A percentile compares a stretch with the other conserved stretches of the same genome.
Conservation (phyloP, 768 basidiomycete genomes). For the Termitomyces sp. region DNA sequence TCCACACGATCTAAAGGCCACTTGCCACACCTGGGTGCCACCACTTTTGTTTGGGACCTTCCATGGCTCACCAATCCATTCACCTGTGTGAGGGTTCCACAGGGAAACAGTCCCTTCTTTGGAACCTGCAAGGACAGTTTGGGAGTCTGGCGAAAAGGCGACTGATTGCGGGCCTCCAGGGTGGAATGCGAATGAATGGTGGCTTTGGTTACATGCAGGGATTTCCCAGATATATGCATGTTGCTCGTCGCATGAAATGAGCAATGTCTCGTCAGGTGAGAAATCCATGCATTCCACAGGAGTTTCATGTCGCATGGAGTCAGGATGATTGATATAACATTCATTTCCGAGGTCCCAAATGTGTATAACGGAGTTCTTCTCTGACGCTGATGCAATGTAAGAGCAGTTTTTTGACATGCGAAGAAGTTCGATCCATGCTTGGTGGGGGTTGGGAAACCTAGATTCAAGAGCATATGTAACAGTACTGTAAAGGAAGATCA, state of each 20-base stretch:
- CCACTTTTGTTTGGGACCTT: no score
- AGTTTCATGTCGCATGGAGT: neutral
- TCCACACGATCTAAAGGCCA: no score
- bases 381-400: neutral
- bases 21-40: no score
- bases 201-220: neutral
- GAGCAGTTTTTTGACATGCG: neutral
- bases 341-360: neutral
- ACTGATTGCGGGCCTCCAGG: neutral
- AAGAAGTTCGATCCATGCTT: neutral
- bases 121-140: neutral
- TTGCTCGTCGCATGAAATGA: neutral
- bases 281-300: neutral
- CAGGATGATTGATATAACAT: neutral
- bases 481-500: neutral
- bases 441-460: neutral
- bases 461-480: neutral
- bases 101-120: neutral
- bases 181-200: neutral
- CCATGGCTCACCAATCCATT: neutral
- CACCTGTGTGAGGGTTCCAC: neutral
- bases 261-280: neutral
- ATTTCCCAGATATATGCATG: neutral
- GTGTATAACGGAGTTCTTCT: neutral
- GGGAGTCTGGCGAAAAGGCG: neutral